These are phyloP conservation scores for Croton setiger DNA, from an alignment of 441 rosid species.

Conservation along the genomic window DNA sequence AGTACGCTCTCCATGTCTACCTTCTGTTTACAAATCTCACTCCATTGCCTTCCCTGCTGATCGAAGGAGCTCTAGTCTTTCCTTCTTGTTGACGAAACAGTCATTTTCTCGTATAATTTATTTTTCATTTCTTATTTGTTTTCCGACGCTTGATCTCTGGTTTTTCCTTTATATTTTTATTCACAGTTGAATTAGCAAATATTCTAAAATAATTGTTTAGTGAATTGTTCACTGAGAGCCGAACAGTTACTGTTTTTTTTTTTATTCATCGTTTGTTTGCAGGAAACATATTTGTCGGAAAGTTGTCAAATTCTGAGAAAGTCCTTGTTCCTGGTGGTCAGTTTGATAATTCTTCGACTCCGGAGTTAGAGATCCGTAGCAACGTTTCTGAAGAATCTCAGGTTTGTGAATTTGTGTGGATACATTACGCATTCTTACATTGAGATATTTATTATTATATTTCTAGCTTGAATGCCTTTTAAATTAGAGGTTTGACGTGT, in stretches of 20 bases:
- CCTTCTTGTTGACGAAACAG: conserved; percentile 46
- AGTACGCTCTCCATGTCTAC: conserved; percentile 41
- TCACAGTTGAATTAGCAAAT: too few species aligned
- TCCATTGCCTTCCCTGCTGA: conserved; percentile 42
- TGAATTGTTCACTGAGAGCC: not conserved
- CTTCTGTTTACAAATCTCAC: conserved; percentile 35
- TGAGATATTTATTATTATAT: too few species aligned
- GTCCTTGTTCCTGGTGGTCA: conserved; percentile 52
- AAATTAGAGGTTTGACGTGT: not conserved
- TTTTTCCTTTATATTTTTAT: not conserved
- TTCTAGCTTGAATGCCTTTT: not conserved
- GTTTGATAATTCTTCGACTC: conserved; percentile 39
- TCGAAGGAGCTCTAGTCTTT: conserved; percentile 34
- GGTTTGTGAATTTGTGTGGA: conserved; percentile 36
- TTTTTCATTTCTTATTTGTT: not conserved
- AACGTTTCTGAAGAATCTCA: conserved; percentile 42
- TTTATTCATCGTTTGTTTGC: conserved; percentile 31
- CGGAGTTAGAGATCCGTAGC: conserved; percentile 35
- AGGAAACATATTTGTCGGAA: conserved; percentile 72
- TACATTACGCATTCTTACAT: not conserved
- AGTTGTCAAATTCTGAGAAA: conserved; percentile 61
- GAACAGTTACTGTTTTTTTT: not conserved
- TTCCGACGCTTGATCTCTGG: not conserved
- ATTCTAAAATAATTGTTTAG: not conserved
- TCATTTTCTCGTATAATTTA: conserved; percentile 44